These are phyloP conservation scores for Saxophila tyrrhenica DNA, from an alignment of 495 filamentous ascomycete species.

Conservation along the genomic window DNA sequence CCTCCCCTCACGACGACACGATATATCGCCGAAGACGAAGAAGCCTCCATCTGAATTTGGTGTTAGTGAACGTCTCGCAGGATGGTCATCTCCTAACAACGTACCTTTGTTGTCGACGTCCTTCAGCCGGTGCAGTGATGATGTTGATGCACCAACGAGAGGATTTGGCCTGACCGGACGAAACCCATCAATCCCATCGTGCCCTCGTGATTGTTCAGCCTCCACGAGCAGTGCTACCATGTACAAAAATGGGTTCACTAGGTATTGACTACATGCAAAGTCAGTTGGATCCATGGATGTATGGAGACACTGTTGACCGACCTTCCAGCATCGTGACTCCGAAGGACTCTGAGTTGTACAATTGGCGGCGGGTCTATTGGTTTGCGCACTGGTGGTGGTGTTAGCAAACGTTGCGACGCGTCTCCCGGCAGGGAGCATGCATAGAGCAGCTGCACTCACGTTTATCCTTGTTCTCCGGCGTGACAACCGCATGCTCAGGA, in stretches of 20 bases:
- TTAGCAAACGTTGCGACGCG: conserved; percentile 13
- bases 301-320: no score
- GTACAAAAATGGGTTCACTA: conserved; percentile 66
- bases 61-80: no score
- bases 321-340: conserved; percentile 1
- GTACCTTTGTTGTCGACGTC: conserved; percentile 74
- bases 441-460: conserved; percentile 19
- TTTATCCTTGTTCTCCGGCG: conserved; percentile 29
- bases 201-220: no score
- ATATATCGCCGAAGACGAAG: conserved; percentile 94
- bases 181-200: conserved; percentile 30
- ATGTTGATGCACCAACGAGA: conserved; percentile 73
- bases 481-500: conserved; percentile 24
- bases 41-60: conserved; percentile 64
- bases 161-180: conserved; percentile 24
- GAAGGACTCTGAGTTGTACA: conserved; percentile 42
- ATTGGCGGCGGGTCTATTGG: conserved; percentile 93
- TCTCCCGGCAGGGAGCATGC: no score
- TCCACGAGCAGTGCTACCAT: conserved; percentile 62
- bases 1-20: conserved; percentile 67
- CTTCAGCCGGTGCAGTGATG: conserved; percentile 86
- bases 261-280: conserved; percentile 45
- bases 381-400: conserved; percentile 58
- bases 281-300: conserved; percentile 31
- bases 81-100: conserved; percentile 7